Conservation (phyloP, 208 protist species). For the Sergeia podlipaevii region DNA sequence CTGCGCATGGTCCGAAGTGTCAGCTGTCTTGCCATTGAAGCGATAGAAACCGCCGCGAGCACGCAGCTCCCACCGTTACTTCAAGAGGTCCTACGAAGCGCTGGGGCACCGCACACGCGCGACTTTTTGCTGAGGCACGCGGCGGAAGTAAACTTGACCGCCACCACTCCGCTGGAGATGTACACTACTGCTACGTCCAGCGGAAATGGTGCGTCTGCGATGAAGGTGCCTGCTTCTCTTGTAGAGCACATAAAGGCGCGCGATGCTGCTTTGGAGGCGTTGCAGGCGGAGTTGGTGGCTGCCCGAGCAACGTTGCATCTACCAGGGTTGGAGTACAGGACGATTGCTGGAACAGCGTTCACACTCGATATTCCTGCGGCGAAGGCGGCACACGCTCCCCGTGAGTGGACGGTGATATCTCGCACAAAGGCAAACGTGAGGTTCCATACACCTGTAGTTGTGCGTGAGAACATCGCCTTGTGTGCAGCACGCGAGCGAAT, state of each 20-base stretch:
- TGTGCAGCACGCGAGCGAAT: slow-evolving; percentile 73
- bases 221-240: slow-evolving; percentile 20
- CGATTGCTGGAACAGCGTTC: slow-evolving; percentile 75
- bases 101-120: slow-evolving; percentile 14
- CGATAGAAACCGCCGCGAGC: slow-evolving; percentile 1
- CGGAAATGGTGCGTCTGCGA: not conserved
- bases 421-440: slow-evolving; percentile 82
- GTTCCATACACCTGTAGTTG: slow-evolving; percentile 66
- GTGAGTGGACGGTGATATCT: slow-evolving; percentile 68
- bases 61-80: slow-evolving; percentile 22
- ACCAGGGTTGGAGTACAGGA: slow-evolving; percentile 70
- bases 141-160: slow-evolving; percentile 30
- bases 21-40: slow-evolving; percentile 16
- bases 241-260: slow-evolving; percentile 30
- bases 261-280: slow-evolving; percentile 24
- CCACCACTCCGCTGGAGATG: slow-evolving; percentile 62
- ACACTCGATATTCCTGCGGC: slow-evolving; percentile 64
- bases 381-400: slow-evolving; percentile 42
- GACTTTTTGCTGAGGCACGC: slow-evolving; percentile 32
- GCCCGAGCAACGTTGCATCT: slow-evolving; percentile 42
- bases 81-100: slow-evolving; percentile 14
- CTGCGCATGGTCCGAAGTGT: slow-evolving; percentile 44
- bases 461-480: slow-evolving; percentile 45
- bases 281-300: slow-evolving; percentile 59
- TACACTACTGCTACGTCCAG: slow-evolving; percentile 20